Base-by-base conservation (phyloP, 2,329 filamentous ascomycete species). In the Penicillium sp. region DNA sequence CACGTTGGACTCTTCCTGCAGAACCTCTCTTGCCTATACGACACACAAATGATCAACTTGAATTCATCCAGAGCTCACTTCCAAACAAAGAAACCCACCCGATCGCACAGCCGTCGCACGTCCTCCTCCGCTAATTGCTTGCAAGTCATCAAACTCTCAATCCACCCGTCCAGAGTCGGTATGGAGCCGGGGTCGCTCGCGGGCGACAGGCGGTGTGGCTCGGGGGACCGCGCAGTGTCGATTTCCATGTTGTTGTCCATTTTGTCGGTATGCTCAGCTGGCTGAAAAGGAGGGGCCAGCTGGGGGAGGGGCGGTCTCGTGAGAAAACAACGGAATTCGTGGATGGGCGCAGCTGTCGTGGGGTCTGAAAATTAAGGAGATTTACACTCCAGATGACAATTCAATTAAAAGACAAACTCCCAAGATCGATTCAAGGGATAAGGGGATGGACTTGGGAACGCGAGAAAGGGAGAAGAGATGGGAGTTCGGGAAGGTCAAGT, bases 171-270 rank as follows among this genome's bases (percentile, higher is more conserved):
- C 61, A 99, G 83, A 57, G 91, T 96, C 58, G 90, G 87, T 80
- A 96, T 94, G 66, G 92, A 91, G 58, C 92, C 87, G 52, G 93
- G 90, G 79, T 97, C 94, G 69, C 86, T 83, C 52, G 86, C 81
- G 47, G 91, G 86, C 56, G 89, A 86, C 67, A 96, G 78, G 71
- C 89, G 89, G 73, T 90, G 84, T 63, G 86, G 84, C 73, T 89
- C 86, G 63, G 92, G 90, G 70, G 89, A 87, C 78, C 92, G 90
- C 71, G 89, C 90, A 67, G 96, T 92, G 75, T 99, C 94, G 81
- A 81, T 78, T 69, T 97, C 93, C 94, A 99, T 99, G 78, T 95
- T 96, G 72, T 92, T 96, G 78, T 99, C 93, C 92, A 97, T 96
- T 62, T 56, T 38, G 52, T 60, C 54, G 55, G 59, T 57, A 49